phyloP scores from a whole-genome alignment of 257 asterid genomes.

The Galeopsis tetrahit region DNA sequence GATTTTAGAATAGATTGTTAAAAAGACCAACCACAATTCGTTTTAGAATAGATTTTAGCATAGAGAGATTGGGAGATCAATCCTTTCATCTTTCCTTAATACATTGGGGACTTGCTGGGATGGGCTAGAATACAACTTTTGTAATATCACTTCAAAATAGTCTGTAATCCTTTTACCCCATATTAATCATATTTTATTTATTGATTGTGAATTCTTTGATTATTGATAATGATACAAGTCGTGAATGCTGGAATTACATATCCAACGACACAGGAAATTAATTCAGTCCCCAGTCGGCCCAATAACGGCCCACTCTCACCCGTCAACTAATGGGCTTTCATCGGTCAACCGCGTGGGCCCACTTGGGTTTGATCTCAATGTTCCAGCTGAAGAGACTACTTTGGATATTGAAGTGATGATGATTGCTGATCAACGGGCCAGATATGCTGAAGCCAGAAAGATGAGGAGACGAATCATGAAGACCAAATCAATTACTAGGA shows the following conservation, averaged over 20 bases:
- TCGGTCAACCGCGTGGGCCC: slow-evolving; percentile 46
- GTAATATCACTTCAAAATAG: no score
- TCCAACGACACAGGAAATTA: slow-evolving; percentile 34
- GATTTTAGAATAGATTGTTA: no score
- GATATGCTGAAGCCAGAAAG: slow-evolving; percentile 67
- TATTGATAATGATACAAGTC: slow-evolving; percentile 26
- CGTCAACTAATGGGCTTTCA: slow-evolving; percentile 29
- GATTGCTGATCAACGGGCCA: slow-evolving; percentile 45
- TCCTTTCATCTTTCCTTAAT: no score
- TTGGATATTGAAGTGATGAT: slow-evolving; percentile 37
- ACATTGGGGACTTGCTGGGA: no score
- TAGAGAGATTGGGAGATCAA: no score
- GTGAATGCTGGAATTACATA: slow-evolving; percentile 21
- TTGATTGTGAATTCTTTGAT: background rate
- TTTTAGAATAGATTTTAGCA: no score
- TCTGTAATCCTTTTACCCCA: no score
- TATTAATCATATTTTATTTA: background rate
- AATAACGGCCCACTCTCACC: slow-evolving; percentile 23
- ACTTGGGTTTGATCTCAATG: slow-evolving; percentile 45
- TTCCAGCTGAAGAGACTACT: slow-evolving; percentile 43
- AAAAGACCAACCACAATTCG: no score
- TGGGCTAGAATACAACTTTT: no score
- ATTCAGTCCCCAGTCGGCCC: slow-evolving; percentile 24
- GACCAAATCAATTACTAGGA: slow-evolving; percentile 37
- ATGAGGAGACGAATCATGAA: slow-evolving; percentile 47